phyloP scores from a whole-genome alignment of 257 asterid species.

The Nemophila menziesii region DNA sequence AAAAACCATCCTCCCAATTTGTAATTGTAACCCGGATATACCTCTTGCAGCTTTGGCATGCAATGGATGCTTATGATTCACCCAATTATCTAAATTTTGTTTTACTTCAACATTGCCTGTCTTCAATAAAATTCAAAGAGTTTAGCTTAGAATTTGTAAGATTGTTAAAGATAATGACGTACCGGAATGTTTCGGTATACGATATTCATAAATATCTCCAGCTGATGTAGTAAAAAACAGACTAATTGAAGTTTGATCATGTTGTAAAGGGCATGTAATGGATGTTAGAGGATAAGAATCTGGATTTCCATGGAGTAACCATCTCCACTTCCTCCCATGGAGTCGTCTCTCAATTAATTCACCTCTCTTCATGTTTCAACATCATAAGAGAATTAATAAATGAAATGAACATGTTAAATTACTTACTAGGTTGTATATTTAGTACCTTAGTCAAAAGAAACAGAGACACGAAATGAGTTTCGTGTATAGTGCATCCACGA shows the following conservation, averaged over 20 bases:
- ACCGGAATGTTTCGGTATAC: constrained; percentile 40
- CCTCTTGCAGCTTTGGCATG: constrained; percentile 57
- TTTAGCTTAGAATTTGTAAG: background rate
- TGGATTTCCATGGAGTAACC: constrained; percentile 73
- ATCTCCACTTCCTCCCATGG: constrained; percentile 73
- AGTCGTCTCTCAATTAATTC: constrained; percentile 56
- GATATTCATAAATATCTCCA: constrained; percentile 63
- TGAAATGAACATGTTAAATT: background rate
- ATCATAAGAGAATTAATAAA: background rate
- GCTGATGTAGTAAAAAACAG: constrained; percentile 50
- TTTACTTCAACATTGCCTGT: constrained; percentile 31
- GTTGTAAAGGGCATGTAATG: constrained; percentile 45
- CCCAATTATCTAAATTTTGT: constrained; percentile 42
- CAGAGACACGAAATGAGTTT: constrained; percentile 41
- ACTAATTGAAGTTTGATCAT: constrained; percentile 19
- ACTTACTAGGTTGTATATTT: background rate
- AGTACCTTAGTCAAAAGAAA: constrained; percentile 63
- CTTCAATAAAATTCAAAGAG: constrained; percentile 6
- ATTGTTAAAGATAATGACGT: background rate
- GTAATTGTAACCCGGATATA: constrained; percentile 49
- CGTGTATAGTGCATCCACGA: constrained; percentile 43
- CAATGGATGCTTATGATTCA: constrained; percentile 59
- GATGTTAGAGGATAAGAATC: constrained; percentile 47
- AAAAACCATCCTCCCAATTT: constrained; percentile 52
- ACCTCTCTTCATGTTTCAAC: constrained; percentile 33